Evolutionary conservation across 139 green algal genomes (phyloP), one percentile per base, ranked within the genome.

Genomic region (Diplosphaera chodatii): DNA sequence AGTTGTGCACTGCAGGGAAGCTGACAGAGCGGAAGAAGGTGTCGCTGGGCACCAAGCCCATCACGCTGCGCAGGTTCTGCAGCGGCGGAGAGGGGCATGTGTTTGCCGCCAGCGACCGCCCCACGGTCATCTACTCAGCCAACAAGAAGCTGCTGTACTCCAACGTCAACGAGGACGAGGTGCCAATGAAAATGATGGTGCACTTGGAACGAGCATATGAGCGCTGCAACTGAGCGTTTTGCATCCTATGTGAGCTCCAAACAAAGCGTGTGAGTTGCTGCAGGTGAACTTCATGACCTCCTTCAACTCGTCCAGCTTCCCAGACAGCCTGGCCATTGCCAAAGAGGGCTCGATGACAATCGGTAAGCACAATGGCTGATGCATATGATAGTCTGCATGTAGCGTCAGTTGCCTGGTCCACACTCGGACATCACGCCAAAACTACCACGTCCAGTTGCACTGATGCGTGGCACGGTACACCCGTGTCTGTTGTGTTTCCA

Each of bases 141-240:
- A 96, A 96, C 80, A 80, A 77, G 37, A 98, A 98, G 82, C 85
- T 99, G 32, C 74, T 98, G n/a, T 98, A 94, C 81, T 94, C 83
- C 72, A 97, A 97, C 76, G 86, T 99, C 13, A 99, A 99, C 77
- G 86, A 97, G 48, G 88, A 86, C 31, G 91, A 97, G 77, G 93
- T 92, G n/a, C n/a, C n/a, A n/a, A n/a, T n/a, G n/a, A n/a, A n/a
- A n/a, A n/a, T n/a, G n/a, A n/a, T n/a, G n/a, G n/a, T n/a, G n/a
- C n/a, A n/a, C n/a, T n/a, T n/a, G n/a, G n/a, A n/a, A n/a, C n/a
- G n/a, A n/a, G n/a, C n/a, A n/a, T n/a, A n/a, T n/a, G n/a, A n/a
- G n/a, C n/a, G n/a, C n/a, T n/a, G n/a, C n/a, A n/a, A n/a, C n/a
- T n/a, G n/a, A n/a, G n/a, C n/a, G n/a, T n/a, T n/a, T n/a, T n/a